A percentile compares a stretch with the other conserved stretches of the same genome.
These are phyloP conservation scores for Neonectria punicea DNA, from an alignment of 2,329 filamentous ascomycete species.

Conservation along the genomic window DNA sequence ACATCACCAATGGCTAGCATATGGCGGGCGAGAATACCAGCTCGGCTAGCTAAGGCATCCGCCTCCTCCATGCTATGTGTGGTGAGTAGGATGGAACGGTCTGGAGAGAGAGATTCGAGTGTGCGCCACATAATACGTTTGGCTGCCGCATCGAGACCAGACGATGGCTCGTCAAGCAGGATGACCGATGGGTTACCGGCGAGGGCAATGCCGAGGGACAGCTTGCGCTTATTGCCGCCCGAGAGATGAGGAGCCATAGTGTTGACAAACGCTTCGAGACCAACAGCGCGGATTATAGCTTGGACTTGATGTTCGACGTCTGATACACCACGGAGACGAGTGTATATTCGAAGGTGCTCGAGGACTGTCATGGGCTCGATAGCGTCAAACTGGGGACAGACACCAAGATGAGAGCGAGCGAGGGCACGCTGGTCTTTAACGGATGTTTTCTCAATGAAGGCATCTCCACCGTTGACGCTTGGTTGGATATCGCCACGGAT, in stretches of 20 bases:
- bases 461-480: slow-evolving; percentile 75
- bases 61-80: no score
- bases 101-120: no score
- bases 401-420: slow-evolving; percentile 83
- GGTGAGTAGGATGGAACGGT: no score
- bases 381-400: slow-evolving; percentile 89
- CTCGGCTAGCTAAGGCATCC: no score
- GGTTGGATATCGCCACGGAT: slow-evolving; percentile 90
- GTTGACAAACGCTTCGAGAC: slow-evolving; percentile 75
- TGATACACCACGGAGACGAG: slow-evolving; percentile 80
- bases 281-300: slow-evolving; percentile 83
- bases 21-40: no score
- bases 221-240: slow-evolving; percentile 93
- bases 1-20: no score
- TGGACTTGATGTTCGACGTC: slow-evolving; percentile 81
- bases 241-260: slow-evolving; percentile 81
- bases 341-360: slow-evolving; percentile 91
- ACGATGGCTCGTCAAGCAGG: slow-evolving; percentile 88
- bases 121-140: slow-evolving; percentile 76
- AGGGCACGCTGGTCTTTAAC: slow-evolving; percentile 76
- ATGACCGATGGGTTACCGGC: slow-evolving; percentile 93
- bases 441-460: slow-evolving; percentile 81
- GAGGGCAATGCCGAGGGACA: slow-evolving; percentile 89
- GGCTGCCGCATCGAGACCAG: slow-evolving; percentile 88
- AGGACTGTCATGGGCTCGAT: slow-evolving; percentile 91